Evolutionary conservation across 139 green algal species (phyloP).

Genomic region (Chlorella vulgaris): DNA sequence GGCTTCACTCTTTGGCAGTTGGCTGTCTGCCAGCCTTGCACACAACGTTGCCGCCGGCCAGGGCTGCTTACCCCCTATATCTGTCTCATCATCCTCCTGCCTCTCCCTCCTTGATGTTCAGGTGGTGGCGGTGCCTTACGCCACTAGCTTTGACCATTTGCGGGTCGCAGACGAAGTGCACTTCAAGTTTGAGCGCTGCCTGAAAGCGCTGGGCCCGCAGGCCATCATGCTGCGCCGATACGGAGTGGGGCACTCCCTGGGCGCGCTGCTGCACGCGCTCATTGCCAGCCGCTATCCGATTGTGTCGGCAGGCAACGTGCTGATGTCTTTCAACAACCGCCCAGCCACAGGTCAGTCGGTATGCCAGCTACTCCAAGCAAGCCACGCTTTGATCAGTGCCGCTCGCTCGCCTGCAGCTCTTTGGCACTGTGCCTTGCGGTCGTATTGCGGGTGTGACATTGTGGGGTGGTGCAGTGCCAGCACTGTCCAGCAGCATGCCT

Average conservation of each 20-base stretch:
- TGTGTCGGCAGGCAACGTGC: conserved; percentile 75
- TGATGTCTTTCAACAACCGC: conserved; percentile 94
- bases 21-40: neutral
- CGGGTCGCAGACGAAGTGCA: conserved; percentile 87
- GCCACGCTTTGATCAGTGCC: no score
- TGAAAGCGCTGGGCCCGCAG: conserved; percentile 57
- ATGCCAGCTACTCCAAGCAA: no score
- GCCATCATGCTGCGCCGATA: conserved; percentile 71
- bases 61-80: no score
- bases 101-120: conserved; percentile 15
- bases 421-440: no score
- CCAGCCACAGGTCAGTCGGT: conserved; percentile 47
- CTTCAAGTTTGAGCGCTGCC: conserved; percentile 81
- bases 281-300: conserved; percentile 81
- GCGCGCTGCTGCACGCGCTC: conserved; percentile 84
- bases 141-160: conserved; percentile 90
- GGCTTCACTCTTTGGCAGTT: no score
- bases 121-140: conserved; percentile 83
- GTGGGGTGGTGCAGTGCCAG: no score
- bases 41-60: neutral
- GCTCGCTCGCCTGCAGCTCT: no score
- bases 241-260: conserved; percentile 91
- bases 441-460: no score
- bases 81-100: no score
- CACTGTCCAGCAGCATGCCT: no score